phyloP scores from a whole-genome alignment of 768 basidiomycete species.

The Inosperma sp. region DNA sequence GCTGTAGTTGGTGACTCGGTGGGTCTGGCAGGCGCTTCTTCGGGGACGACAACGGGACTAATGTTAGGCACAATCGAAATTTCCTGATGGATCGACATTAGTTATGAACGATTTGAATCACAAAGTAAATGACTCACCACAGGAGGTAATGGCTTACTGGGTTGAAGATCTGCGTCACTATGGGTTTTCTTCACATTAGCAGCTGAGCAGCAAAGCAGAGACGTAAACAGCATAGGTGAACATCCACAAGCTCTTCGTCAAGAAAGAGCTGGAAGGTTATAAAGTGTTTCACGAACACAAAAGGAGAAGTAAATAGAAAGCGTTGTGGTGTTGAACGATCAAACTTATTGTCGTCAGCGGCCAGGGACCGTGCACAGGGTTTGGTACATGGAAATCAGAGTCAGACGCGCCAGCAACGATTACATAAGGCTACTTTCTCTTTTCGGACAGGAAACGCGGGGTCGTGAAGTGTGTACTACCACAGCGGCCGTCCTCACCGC shows the following conservation, averaged over 20 bases:
- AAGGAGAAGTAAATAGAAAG: conserved; percentile 4
- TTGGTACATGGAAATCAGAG: too few relatives aligned
- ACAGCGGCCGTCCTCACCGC: not conserved
- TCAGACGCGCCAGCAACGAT: not conserved
- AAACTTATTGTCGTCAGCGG: conserved; percentile 6
- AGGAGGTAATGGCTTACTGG: conserved; percentile 27
- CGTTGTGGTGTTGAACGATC: not conserved
- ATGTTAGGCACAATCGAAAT: too few relatives aligned
- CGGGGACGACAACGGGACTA: too few relatives aligned
- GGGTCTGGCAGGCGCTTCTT: conserved; percentile 6
- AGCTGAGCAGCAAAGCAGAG: conserved; percentile 62
- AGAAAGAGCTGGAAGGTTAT: not conserved
- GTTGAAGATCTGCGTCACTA: conserved; percentile 43
- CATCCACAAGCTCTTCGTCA: conserved; percentile 3
- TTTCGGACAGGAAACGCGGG: too few relatives aligned
- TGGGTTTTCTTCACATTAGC: conserved; percentile 42
- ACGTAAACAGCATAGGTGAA: conserved; percentile 54
- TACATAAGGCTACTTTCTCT: conserved; percentile 9
- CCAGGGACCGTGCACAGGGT: conserved; percentile 1
- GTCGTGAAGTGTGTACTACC: not conserved
- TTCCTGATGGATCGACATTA: too few relatives aligned
- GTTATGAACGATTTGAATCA: not conserved
- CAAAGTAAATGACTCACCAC: conserved; percentile 17
- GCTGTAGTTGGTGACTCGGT: conserved; percentile 19
- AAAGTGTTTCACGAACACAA: too few relatives aligned